phyloP scores from a whole-genome alignment of 2,329 filamentous ascomycete species.

The Claviceps humidiphila region DNA sequence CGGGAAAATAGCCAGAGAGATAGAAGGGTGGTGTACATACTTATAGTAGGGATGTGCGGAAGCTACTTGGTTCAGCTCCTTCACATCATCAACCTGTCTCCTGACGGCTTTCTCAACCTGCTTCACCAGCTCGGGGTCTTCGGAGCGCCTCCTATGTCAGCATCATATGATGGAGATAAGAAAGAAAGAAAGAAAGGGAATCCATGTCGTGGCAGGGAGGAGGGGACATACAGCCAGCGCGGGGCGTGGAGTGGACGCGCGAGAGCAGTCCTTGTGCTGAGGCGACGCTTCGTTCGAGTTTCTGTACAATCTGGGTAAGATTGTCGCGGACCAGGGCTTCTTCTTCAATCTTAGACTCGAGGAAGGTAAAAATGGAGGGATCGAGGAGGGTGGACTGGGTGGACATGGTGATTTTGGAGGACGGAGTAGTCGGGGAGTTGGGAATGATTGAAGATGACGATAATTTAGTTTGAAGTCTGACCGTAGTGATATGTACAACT shows the following conservation, averaged over 20 bases:
- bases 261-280: slow-evolving; percentile 74
- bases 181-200: no score
- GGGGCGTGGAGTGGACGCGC: slow-evolving; percentile 76
- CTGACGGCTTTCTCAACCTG: slow-evolving; percentile 60
- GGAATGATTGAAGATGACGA: not conserved
- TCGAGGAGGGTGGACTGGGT: slow-evolving; percentile 39
- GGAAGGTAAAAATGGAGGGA: slow-evolving; percentile 70
- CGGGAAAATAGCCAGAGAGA: no score
- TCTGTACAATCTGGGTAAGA: slow-evolving; percentile 67
- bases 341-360: slow-evolving; percentile 83
- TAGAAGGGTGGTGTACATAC: slow-evolving; percentile 26
- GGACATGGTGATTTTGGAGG: slow-evolving; percentile 16
- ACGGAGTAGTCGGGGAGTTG: not conserved
- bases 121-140: slow-evolving; percentile 52
- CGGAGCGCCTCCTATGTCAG: not conserved
- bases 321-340: slow-evolving; percentile 72
- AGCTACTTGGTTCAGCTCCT: slow-evolving; percentile 57
- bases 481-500: no score
- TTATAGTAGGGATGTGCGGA: slow-evolving; percentile 95
- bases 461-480: no score
- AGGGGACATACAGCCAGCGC: slow-evolving; percentile 34
- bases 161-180: not conserved
- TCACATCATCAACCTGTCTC: slow-evolving; percentile 57
- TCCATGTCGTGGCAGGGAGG: not conserved
- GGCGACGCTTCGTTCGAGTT: slow-evolving; percentile 70